Evolutionary conservation across 148 eudicot genomes (phyloP).

Genomic region (Pouteria glomerata): DNA sequence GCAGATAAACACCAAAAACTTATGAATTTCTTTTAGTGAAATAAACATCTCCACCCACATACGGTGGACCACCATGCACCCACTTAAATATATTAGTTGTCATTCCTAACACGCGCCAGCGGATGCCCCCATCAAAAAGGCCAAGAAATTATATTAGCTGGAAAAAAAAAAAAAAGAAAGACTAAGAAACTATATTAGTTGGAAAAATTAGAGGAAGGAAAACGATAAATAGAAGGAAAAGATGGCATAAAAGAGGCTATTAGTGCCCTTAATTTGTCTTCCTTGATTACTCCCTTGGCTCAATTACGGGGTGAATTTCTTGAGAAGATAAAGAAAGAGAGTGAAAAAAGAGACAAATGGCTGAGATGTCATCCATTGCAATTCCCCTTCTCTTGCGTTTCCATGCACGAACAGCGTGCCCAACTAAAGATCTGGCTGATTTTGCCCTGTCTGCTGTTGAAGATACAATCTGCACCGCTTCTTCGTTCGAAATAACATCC

Average conservation of each 20-base stretch:
- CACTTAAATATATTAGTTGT: too few species aligned
- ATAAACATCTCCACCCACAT: too few species aligned
- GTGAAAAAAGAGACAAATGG: slow-evolving; percentile 74
- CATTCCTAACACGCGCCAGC: too few species aligned
- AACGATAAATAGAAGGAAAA: background rate
- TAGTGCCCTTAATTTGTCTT: background rate
- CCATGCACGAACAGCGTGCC: slow-evolving; percentile 59
- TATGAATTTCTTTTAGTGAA: too few species aligned
- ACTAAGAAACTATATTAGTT: too few species aligned
- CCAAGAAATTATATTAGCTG: too few species aligned
- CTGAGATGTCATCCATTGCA: slow-evolving; percentile 78
- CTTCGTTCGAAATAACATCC: slow-evolving; percentile 89
- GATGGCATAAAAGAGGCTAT: too few species aligned
- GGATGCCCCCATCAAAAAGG: too few species aligned
- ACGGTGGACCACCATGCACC: too few species aligned
- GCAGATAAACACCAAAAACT: too few species aligned
- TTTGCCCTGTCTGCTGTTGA: slow-evolving; percentile 46
- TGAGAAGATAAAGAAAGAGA: slow-evolving; percentile 15
- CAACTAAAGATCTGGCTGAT: slow-evolving; percentile 57
- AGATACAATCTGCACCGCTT: slow-evolving; percentile 66
- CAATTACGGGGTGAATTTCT: slow-evolving; percentile 27
- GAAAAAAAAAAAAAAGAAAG: background rate
- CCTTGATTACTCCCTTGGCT: slow-evolving; percentile 19
- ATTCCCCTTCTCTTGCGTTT: slow-evolving; percentile 59
- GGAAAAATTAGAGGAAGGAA: background rate